A percentile compares a stretch with the other conserved stretches of the same genome.
These are phyloP conservation scores for Calocybe gangraenosa DNA, from an alignment of 768 basidiomycete species.

Conservation along the genomic window DNA sequence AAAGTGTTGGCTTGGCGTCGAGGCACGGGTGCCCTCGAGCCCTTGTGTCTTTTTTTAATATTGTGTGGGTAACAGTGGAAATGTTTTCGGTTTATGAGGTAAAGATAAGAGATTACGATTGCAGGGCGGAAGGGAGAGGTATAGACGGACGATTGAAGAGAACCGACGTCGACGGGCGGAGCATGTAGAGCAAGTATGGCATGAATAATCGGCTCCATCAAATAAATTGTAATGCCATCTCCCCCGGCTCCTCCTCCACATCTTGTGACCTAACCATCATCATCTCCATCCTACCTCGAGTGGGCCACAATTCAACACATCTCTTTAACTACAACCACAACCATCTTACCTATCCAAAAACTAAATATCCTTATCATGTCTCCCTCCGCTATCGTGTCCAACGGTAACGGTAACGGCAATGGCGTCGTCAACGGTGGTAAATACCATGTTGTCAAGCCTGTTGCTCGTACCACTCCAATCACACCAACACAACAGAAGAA, in stretches of 20 bases:
- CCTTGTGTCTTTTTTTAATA: no score
- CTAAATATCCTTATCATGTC: conserved; percentile 15
- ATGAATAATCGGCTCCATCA: neutral
- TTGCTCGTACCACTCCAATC: neutral
- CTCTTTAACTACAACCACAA: no score
- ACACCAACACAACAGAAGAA: neutral
- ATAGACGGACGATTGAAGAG: neutral
- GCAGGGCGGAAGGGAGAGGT: no score
- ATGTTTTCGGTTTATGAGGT: no score
- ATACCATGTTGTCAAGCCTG: conserved; percentile 16
- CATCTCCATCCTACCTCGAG: conserved; percentile 1
- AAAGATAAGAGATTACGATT: no score
- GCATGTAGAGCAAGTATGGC: neutral
- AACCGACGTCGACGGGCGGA: conserved; percentile 16
- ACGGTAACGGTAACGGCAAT: conserved; percentile 18
- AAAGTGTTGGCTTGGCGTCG: neutral
- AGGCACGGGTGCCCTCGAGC: no score
- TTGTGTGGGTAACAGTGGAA: no score
- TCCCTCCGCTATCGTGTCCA: conserved; percentile 18
- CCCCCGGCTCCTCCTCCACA: conserved; percentile 8
- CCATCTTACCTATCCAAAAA: neutral
- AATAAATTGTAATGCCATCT: conserved; percentile 3
- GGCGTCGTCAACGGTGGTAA: conserved; percentile 15
- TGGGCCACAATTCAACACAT: no score
- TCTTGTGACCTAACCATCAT: conserved; percentile 14